phyloP scores from a whole-genome alignment of 2,329 filamentous ascomycete species.

The Talaromyces sp. region DNA sequence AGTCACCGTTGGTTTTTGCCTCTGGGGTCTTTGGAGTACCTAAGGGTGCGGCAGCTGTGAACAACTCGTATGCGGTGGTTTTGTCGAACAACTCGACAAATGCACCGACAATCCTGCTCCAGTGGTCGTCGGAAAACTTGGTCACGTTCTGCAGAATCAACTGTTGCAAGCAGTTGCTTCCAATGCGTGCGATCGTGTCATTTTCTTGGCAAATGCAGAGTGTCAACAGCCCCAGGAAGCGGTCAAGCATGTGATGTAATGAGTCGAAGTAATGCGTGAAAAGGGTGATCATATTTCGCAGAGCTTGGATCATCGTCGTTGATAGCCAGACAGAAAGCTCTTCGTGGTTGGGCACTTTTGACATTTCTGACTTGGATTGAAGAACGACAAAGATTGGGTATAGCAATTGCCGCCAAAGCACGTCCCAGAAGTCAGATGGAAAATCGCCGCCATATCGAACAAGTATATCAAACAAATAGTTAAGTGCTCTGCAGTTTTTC shows the following conservation, averaged over 20 bases:
- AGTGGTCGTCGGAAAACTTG: conserved; percentile 83
- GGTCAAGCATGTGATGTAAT: conserved; percentile 94
- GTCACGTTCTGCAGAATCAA: conserved; percentile 93
- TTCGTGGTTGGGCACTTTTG: conserved; percentile 90
- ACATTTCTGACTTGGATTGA: conserved; percentile 93
- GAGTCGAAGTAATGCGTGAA: conserved; percentile 98
- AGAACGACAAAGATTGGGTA: conserved; percentile 99
- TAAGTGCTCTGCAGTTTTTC: conserved; percentile 58
- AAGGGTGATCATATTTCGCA: conserved; percentile 96
- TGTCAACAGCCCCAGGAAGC: conserved; percentile 90
- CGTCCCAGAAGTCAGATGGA: conserved; percentile 95
- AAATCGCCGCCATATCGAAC: conserved; percentile 88
- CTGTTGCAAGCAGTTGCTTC: conserved; percentile 96
- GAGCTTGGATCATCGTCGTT: conserved; percentile 97
- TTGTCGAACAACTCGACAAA: conserved; percentile 95
- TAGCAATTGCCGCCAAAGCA: conserved; percentile 90
- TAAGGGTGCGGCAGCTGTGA: conserved; percentile 66
- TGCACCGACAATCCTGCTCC: conserved; percentile 88
- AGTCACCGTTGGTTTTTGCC: conserved; percentile 28
- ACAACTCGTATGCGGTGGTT: conserved; percentile 91
- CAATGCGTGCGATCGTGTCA: conserved; percentile 95
- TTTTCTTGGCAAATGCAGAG: conserved; percentile 99
- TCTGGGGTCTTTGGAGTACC: conserved; percentile 30
- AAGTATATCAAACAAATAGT: conserved; percentile 93
- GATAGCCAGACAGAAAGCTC: conserved; percentile 98